A percentile compares a stretch with the other conserved stretches of the same genome.
Evolutionary conservation across 148 eudicot genomes (phyloP).

Genomic region (Vaccinium vitisidaea): DNA sequence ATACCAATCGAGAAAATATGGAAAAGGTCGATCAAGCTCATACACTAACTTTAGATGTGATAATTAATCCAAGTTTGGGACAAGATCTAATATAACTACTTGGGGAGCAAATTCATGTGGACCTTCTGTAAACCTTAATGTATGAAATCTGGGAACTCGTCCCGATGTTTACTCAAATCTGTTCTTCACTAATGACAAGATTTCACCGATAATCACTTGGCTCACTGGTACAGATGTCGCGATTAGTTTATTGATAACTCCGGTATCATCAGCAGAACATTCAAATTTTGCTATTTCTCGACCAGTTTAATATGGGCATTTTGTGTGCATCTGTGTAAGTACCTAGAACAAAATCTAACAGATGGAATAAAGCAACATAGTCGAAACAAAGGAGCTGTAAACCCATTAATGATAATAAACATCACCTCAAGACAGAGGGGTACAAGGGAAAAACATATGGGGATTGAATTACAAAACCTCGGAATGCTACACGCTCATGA

Average conservation of each 20-base stretch:
- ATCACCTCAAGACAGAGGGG: neutral
- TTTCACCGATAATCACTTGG: neutral
- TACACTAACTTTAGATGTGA: neutral
- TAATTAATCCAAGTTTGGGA: neutral
- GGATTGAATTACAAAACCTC: neutral
- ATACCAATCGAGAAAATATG: neutral
- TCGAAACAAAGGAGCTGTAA: neutral
- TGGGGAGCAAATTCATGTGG: neutral
- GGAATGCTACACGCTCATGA: neutral
- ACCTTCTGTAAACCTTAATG: neutral
- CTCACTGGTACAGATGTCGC: neutral
- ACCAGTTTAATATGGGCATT: too few species aligned
- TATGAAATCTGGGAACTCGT: neutral
- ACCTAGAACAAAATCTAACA: too few species aligned
- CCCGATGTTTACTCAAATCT: neutral
- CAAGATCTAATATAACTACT: neutral
- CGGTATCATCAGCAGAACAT: neutral
- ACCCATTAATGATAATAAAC: neutral
- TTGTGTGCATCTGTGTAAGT: neutral
- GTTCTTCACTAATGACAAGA: neutral
- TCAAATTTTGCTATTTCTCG: neutral
- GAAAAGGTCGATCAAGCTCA: neutral
- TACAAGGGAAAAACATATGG: neutral
- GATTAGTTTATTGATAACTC: neutral
- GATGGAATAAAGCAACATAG: neutral